phyloP scores from a whole-genome alignment of 2,329 filamentous ascomycete species.

The Curvularia eragrostidis region DNA sequence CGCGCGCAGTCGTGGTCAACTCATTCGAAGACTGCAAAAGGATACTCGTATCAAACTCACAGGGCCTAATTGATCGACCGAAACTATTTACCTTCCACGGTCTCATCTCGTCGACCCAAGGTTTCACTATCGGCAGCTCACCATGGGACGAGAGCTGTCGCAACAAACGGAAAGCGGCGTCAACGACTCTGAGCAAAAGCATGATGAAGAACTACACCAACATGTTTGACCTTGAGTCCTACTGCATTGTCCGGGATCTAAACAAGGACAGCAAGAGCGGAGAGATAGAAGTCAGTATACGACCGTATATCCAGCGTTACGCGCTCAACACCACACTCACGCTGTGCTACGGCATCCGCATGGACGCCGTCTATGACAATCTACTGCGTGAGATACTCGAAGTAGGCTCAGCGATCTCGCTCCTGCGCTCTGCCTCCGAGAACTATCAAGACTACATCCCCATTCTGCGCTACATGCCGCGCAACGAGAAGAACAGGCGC shows the following conservation, averaged over 20 bases:
- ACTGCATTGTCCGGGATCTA: constrained; percentile 59
- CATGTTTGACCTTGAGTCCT: constrained; percentile 63
- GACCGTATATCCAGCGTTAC: constrained; percentile 62
- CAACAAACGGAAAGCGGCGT: constrained; percentile 61
- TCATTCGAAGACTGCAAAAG: constrained; percentile 61
- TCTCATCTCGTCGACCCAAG: constrained; percentile 48
- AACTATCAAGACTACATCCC: constrained; percentile 64
- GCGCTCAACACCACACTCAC: constrained; percentile 63
- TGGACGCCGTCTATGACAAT: constrained; percentile 61
- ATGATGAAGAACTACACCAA: constrained; percentile 58
- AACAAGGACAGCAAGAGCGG: constrained; percentile 53
- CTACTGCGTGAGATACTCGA: constrained; percentile 61
- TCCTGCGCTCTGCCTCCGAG: constrained; percentile 59
- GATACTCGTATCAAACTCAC: constrained; percentile 58
- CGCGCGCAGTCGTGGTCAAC: constrained; percentile 60
- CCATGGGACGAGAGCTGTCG: constrained; percentile 63
- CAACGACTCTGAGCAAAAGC: constrained; percentile 55
- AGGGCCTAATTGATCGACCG: constrained; percentile 59
- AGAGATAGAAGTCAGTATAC: constrained; percentile 53
- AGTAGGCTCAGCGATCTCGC: constrained; percentile 60
- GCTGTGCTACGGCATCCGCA: constrained; percentile 62
- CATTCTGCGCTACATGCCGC: constrained; percentile 58
- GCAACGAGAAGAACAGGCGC: constrained; percentile 59
- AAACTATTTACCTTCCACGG: constrained; percentile 60
- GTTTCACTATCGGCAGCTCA: constrained; percentile 62